Percentiles rank a stretch among this genome's conserved stretches.
Conservation (phyloP, 257 asterid genomes). For the Avicennia marina region DNA sequence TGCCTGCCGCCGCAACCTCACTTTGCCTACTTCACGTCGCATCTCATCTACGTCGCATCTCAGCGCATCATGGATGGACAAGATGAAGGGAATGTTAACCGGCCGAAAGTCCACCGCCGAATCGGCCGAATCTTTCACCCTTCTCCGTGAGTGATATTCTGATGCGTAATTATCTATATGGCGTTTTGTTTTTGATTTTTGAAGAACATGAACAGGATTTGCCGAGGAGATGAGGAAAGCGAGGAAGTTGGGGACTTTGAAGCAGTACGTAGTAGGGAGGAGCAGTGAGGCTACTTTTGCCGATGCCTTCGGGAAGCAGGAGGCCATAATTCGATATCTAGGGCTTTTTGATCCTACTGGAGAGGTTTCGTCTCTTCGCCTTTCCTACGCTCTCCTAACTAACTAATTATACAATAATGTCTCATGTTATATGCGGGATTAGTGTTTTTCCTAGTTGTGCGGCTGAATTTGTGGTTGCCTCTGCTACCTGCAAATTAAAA, state of each 20-base stretch:
- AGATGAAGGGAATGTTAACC: conserved; percentile 66
- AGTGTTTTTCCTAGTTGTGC: too few species aligned
- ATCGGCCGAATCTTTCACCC: conserved; percentile 52
- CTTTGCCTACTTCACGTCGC: conserved; percentile 34
- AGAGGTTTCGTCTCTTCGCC: conserved; percentile 46
- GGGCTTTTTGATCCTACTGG: conserved; percentile 78
- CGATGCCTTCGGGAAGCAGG: conserved; percentile 74
- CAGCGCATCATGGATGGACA: conserved; percentile 74
- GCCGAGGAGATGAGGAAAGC: conserved; percentile 84
- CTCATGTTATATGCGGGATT: too few species aligned
- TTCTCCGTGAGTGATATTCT: conserved; percentile 50
- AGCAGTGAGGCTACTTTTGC: conserved; percentile 68
- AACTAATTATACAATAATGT: background rate
- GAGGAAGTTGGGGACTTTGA: conserved; percentile 59
- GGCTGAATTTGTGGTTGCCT: too few species aligned
- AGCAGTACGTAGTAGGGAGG: conserved; percentile 71
- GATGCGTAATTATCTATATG: background rate
- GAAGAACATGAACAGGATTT: conserved; percentile 42
- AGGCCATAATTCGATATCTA: conserved; percentile 68
- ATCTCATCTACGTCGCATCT: conserved; percentile 59
- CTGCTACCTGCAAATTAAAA: too few species aligned
- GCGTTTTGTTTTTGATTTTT: background rate
- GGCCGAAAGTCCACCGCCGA: conserved; percentile 45
- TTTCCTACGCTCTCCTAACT: background rate
- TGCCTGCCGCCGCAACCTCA: conserved; percentile 11